phyloP scores from a whole-genome alignment of 1,139 yeast species.

The Saccharomycopsis hybrid region DNA sequence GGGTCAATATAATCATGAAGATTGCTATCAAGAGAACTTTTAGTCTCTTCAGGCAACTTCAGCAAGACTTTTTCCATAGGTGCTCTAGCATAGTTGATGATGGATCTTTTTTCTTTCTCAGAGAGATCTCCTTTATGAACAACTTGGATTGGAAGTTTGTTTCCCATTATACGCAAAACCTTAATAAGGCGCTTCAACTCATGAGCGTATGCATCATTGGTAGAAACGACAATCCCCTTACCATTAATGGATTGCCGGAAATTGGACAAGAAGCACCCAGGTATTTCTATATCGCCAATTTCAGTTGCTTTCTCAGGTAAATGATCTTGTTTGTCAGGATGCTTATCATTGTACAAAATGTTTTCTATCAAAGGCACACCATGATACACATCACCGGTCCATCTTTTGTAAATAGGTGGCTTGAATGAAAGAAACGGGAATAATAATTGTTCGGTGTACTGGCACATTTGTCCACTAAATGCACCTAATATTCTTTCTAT shows the following conservation, averaged over 20 bases:
- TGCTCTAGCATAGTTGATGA: too few species aligned
- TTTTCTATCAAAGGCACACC: conserved; percentile 20
- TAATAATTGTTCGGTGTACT: conserved; percentile 30
- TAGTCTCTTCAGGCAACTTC: too few species aligned
- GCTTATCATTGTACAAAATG: conserved; percentile 29
- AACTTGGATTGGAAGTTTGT: conserved; percentile 36
- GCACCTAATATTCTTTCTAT: background rate
- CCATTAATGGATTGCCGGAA: conserved; percentile 36
- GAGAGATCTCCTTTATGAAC: conserved; percentile 29
- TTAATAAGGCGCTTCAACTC: conserved; percentile 32
- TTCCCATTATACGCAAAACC: conserved; percentile 32
- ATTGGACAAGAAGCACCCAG: conserved; percentile 26
- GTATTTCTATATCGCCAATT: background rate
- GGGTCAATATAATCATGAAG: conserved; percentile 10
- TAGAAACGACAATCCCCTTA: conserved; percentile 40
- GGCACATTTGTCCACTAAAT: conserved; percentile 7
- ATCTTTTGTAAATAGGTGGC: conserved; percentile 33
- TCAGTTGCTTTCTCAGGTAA: background rate
- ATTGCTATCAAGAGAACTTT: too few species aligned
- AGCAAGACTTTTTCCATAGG: too few species aligned
- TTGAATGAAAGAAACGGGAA: conserved; percentile 34
- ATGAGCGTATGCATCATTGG: conserved; percentile 34
- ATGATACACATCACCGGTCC: conserved; percentile 28
- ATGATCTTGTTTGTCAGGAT: conserved; percentile 13
- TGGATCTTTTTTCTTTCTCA: conserved; percentile 7